Evolutionary conservation across 108 stramenopile genomes (phyloP), one percentile per base, ranked within the genome.

Genomic region (Cylindrotheca fusiformis): DNA sequence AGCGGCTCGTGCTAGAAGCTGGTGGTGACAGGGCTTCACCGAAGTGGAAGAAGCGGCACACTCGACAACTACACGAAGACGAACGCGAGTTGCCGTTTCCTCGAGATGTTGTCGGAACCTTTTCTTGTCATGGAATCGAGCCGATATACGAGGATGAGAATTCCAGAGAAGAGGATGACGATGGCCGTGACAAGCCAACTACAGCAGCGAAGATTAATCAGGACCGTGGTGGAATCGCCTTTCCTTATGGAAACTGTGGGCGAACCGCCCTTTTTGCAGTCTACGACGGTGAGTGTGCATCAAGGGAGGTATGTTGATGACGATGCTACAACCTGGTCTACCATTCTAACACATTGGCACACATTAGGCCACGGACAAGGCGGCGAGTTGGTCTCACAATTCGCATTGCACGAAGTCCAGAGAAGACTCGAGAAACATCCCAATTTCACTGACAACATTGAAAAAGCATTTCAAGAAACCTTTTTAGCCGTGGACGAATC

Each of bases 61-160:
- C 68, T n/a, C 55, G 71, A 5, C 32, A 55, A 3, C 31, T 64
- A 32, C 44, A 55, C 33, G 68, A 74, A 14, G 84, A 87, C 25
- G 78, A 83, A 58, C 58, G 62, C 47, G 65, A 65, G 56, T 65
- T 88, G 36, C 92, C 88, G 0, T 94, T 90, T 63, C 85, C 88
- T 0, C 60, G 74, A 4, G 60, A 78, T 62, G 58, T 87, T 1
- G 84, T 91, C 8, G 97, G 97, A 0, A 95, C 96, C 10, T 97
- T 82, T 72, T 76, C 73, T 2, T 98, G 96, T 61, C 97, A 98
- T 68, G 97, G 97, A n/a, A 86, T 98, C 29, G 97, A 98, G 73
- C 97, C 97, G 3, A 65, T 89, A 22, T 91, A 82, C 53, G 79
- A 87, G 24, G 52, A 59, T 18, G 88, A 85, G 52, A 72, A 80